A percentile compares a stretch with the other conserved stretches of the same genome.
Conservation (phyloP, 164 flowering plant species). For the Buxus sempervirens region DNA sequence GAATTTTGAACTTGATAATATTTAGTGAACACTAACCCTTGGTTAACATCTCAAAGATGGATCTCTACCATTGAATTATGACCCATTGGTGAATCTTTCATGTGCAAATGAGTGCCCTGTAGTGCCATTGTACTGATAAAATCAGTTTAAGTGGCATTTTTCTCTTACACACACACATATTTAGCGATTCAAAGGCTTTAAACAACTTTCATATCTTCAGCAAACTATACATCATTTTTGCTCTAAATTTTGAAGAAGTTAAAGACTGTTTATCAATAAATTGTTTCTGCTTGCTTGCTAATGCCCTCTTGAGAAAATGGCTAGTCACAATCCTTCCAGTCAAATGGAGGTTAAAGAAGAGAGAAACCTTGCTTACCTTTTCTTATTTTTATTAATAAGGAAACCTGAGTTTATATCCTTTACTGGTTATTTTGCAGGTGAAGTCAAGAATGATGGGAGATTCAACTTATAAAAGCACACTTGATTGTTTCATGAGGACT, state of each 20-base stretch:
- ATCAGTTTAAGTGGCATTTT: not conserved
- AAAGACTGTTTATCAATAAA: not conserved
- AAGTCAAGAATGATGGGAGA: slow-evolving; percentile 99
- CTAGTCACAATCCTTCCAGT: too few species aligned
- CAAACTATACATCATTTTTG: not conserved
- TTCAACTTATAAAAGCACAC: slow-evolving; percentile 71
- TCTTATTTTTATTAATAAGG: not conserved
- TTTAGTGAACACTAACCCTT: not conserved
- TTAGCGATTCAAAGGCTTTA: not conserved
- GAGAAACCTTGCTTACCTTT: too few species aligned
- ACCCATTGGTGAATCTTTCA: not conserved
- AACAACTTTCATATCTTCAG: not conserved
- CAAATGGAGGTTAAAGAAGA: too few species aligned
- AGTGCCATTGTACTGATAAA: not conserved
- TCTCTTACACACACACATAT: not conserved
- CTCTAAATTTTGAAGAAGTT: not conserved
- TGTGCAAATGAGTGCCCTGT: not conserved
- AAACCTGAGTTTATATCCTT: slow-evolving; percentile 7
- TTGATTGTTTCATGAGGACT: slow-evolving; percentile 89
- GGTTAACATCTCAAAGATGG: not conserved
- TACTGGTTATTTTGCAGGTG: slow-evolving; percentile 48
- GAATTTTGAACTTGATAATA: too few species aligned
- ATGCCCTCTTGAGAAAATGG: too few species aligned
- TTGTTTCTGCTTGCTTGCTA: too few species aligned
- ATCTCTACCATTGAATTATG: not conserved